Evolutionary conservation across 495 filamentous ascomycete species (phyloP), one percentile per base, ranked within the genome.

Genomic region (Penicillium lagena): DNA sequence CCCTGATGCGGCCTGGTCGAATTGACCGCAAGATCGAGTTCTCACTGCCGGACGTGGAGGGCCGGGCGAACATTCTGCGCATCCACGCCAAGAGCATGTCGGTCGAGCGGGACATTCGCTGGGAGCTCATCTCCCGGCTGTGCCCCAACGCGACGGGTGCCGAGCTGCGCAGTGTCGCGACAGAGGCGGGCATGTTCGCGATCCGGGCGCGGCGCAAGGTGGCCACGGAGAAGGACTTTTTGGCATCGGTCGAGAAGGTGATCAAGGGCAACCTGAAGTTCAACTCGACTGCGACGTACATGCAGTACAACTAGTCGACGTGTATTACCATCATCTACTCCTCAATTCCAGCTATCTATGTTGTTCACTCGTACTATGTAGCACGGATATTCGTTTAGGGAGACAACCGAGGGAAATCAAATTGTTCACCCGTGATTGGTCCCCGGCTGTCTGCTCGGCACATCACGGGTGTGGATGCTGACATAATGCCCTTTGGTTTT

Each of bases 61-160:
- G 93, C 33, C 82, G 93, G 47, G 93, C 93, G 53, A 97, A 96
- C 73, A 95, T 98, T 54, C 80, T 98, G 14, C 85, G 93, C 28
- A 98, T 98, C 54, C 93, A 98, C 69, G 93, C 93, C 52, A 98
- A 98, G 86, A 95, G 88, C 60, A 98, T 98, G 93, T 95, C 89
- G 17, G 94, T 97, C 29, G 93, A 98, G 78, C 81, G 93, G 17
- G 93, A 98, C 64, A 97, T 98, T 58, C 82, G 93, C 66, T 98
- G 93, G 93, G 93, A 98, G 72, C 71, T 98, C 40, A 97, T 98
- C 50, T 95, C 89, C 31, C 82, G 93, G 52, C 75, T 98, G 54
- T 98, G 93, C 75, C 93, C 93, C 47, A 97, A 98, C 71, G 85
- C 88, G 46, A 98, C 93, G 9, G 93, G 93, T 62, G 93, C 93